Base-by-base conservation (phyloP, 202 grass and related monocot species). In the Saccharum hybrid region DNA sequence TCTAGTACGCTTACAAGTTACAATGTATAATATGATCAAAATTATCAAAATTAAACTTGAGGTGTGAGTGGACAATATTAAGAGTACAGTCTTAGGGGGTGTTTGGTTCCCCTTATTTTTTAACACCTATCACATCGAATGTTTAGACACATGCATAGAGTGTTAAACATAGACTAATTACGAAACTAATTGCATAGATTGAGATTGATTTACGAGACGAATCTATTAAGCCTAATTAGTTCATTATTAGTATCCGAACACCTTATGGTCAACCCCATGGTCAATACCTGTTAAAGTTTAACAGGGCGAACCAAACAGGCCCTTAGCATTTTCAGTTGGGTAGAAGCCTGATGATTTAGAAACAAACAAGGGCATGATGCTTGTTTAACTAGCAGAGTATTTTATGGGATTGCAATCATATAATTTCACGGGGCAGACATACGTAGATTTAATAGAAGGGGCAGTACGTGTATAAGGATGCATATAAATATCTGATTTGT, bases 321-420 rank as follows among this genome's bases (percentile, higher is more conserved):
- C 26, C 26, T 26, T 80, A 23, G n/a, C 19, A 56, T 37, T 66
- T 79, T 54, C 65, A 63, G n/a, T 46, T 46, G 19, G 49, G 67
- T 63, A 77, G 33, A 22, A 21, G 11, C 16, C 76, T 66, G 51
- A 57, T 26, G 37, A 18, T 14, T 33, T 71, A n/a, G 22, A 81
- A 81, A 83, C 14, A 75, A 74, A 66, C 26, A 83, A 75, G 40
- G 8, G 5, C 10, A 54, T 39, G 13, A 40, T 4, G 1, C 39
- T 30, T 19, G 1, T 13, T 26, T 30, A 75, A 81, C 9, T 19
- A 68, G 42, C 67, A 28, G 21, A 81, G 23, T 66, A 69, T 62
- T 28, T 8, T 4, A 68, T 56, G 63, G 21, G 18, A 57, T 10
- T 48, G 26, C 19, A 15, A 49, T 36, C 26, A 49, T 63, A 49